These are phyloP conservation scores for Saksenaea vasiformis DNA, from an alignment of 371 early-diverging fungal species.

Conservation along the genomic window DNA sequence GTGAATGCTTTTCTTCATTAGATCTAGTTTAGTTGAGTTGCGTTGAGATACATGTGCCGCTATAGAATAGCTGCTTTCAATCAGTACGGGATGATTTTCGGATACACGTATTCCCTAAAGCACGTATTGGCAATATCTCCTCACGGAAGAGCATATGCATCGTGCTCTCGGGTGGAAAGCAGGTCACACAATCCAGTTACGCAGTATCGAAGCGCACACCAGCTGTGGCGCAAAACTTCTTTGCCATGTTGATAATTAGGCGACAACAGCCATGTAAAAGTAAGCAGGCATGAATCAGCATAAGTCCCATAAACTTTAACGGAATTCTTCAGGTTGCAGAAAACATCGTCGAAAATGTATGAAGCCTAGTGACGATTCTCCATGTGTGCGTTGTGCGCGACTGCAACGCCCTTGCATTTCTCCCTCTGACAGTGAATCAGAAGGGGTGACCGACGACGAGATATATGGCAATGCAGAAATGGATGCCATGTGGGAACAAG, in stretches of 20 bases:
- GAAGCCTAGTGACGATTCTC: neutral
- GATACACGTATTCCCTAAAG: too few relatives aligned
- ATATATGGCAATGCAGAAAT: neutral
- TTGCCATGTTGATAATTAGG: neutral
- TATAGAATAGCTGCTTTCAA: too few relatives aligned
- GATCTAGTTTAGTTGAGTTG: too few relatives aligned
- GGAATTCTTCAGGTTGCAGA: neutral
- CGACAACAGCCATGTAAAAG: constrained; percentile 2
- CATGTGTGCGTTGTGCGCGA: neutral
- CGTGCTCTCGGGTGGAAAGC: too few relatives aligned
- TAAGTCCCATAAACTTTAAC: neutral
- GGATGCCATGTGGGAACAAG: constrained; percentile 3
- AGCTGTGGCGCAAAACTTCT: neutral
- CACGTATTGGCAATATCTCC: too few relatives aligned
- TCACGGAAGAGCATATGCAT: too few relatives aligned
- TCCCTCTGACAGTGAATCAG: neutral
- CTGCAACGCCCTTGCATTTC: neutral
- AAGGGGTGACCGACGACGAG: neutral
- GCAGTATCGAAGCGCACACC: neutral
- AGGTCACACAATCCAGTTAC: neutral
- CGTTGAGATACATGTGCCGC: too few relatives aligned
- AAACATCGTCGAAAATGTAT: neutral
- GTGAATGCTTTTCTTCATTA: too few relatives aligned
- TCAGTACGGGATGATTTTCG: too few relatives aligned
- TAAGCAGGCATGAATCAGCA: neutral